These are phyloP conservation scores for Solanum ahanhuiri DNA, from an alignment of 257 asterid species.

Conservation along the genomic window DNA sequence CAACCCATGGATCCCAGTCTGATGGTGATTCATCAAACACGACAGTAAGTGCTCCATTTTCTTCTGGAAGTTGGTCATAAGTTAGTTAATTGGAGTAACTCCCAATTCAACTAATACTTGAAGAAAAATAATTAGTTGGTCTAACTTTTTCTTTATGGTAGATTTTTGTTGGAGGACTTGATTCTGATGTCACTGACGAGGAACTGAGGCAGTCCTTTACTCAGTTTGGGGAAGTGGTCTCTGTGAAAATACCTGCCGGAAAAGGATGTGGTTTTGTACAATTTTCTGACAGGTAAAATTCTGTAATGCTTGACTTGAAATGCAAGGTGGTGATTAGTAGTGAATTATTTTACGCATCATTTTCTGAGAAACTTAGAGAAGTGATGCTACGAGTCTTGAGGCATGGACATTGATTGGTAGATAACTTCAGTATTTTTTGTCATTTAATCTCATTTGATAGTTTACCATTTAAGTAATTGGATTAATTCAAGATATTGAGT, in stretches of 20 bases:
- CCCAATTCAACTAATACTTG: background rate
- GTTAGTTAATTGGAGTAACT: background rate
- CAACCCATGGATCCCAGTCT: constrained; percentile 45
- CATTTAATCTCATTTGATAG: background rate
- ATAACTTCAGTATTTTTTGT: background rate
- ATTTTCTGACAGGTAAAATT: constrained; percentile 53
- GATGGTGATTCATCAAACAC: constrained; percentile 72
- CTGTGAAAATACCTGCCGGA: constrained; percentile 89
- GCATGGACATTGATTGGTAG: background rate
- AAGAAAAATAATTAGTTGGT: background rate
- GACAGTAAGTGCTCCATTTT: constrained; percentile 56
- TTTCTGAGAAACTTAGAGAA: background rate
- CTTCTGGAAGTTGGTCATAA: constrained; percentile 2
- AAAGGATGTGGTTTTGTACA: constrained; percentile 99
- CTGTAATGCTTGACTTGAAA: background rate
- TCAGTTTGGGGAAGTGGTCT: constrained; percentile 79
- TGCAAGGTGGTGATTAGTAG: background rate
- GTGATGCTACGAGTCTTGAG: background rate
- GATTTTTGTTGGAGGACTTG: constrained; percentile 64
- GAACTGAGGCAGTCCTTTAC: constrained; percentile 68
- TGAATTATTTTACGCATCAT: background rate
- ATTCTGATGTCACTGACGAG: constrained; percentile 84
- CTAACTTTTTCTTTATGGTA: constrained; percentile 1
- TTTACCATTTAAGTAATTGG: background rate
- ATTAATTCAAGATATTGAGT: background rate